phyloP scores from a whole-genome alignment of 768 basidiomycete genomes.

The Tricholoma sp. region DNA sequence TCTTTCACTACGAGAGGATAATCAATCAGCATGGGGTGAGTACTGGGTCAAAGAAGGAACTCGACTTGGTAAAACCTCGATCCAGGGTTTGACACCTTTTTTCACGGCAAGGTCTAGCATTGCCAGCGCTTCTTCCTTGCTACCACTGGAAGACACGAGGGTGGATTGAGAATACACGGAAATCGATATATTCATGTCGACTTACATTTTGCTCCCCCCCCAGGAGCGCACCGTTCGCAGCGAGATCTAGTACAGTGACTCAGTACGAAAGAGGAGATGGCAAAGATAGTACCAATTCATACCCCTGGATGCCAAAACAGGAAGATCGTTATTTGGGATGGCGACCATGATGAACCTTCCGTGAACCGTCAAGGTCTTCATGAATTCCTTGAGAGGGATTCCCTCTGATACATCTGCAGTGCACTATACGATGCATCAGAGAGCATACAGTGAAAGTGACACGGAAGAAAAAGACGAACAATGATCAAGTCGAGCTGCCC shows the following conservation, averaged over 20 bases:
- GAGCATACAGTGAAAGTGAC: not conserved
- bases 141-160: conserved; percentile 41
- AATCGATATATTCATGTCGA: not conserved
- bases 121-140: conserved; percentile 49
- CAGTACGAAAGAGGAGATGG: conserved; percentile 8
- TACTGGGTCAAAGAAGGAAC: not conserved
- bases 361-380: conserved; percentile 44
- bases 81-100: conserved; percentile 47
- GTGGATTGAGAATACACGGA: conserved; percentile 4
- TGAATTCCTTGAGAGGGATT: conserved; percentile 26
- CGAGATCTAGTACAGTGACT: not conserved
- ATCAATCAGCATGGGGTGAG: not conserved
- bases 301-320: conserved; percentile 28
- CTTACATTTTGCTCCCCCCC: conserved; percentile 28
- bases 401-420: conserved; percentile 24
- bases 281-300: conserved; percentile 18
- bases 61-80: conserved; percentile 37
- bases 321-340: conserved; percentile 45
- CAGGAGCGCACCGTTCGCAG: conserved; percentile 18
- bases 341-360: conserved; percentile 56
- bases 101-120: conserved; percentile 59
- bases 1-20: conserved; percentile 30
- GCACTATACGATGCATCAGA: conserved; percentile 12
- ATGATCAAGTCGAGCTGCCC: conserved; percentile 51
- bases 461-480: conserved; percentile 14